A percentile compares a stretch with the other conserved stretches of the same genome.
These are phyloP conservation scores for Cymbopogon flexuosus DNA, from an alignment of 202 grass and related monocot species.

Conservation along the genomic window DNA sequence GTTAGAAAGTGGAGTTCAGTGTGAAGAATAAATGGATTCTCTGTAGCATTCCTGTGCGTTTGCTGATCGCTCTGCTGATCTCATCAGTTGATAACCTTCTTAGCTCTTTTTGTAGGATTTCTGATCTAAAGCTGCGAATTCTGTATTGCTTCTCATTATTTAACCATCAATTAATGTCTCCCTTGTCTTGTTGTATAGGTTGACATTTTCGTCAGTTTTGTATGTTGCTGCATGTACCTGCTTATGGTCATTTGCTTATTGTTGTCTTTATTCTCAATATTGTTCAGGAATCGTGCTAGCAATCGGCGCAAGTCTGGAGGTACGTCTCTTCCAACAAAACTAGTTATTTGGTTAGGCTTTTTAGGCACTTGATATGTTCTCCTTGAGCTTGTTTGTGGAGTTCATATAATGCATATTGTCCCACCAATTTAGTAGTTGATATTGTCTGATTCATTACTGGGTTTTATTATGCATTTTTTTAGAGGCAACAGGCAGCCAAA, in stretches of 20 bases:
- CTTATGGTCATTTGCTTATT: conserved; percentile 22
- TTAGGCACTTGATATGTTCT: neutral
- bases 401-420: neutral
- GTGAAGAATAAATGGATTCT: neutral
- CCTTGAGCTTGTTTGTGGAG: neutral
- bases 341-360: neutral
- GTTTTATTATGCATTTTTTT: neutral
- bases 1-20: neutral
- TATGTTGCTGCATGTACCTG: conserved; percentile 5
- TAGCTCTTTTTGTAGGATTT: conserved; percentile 1
- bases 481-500: too few species aligned
- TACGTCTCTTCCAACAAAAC: conserved; percentile 24
- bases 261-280: conserved; percentile 30
- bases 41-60: neutral
- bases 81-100: neutral
- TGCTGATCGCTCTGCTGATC: neutral
- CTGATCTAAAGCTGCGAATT: neutral
- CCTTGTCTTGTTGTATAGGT: neutral
- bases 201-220: neutral
- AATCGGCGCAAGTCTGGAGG: conserved; percentile 52
- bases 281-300: conserved; percentile 44
- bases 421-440: neutral
- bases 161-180: neutral
- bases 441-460: neutral
- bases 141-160: neutral